Percentiles rank a stretch among this genome's conserved stretches.
These are phyloP conservation scores for Quercus variabilis DNA, from an alignment of 306 rosid genomes.

Conservation along the genomic window DNA sequence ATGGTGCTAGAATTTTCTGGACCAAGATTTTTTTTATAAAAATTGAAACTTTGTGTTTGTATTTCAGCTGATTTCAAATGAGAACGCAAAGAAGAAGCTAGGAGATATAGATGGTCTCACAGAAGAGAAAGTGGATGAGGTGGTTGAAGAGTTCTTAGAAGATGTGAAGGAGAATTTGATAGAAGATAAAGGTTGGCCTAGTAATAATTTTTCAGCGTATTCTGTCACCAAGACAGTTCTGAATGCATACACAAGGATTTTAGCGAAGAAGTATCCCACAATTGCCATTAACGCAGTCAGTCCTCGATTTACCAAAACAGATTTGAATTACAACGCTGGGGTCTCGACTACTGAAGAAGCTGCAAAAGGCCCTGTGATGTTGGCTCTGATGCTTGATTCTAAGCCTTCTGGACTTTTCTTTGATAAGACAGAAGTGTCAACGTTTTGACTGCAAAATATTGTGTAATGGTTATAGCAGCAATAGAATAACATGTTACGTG, in stretches of 20 bases:
- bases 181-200: neutral
- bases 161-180: neutral
- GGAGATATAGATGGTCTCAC: neutral
- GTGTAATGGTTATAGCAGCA: neutral
- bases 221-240: neutral
- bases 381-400: neutral
- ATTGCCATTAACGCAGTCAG: neutral
- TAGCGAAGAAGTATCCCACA: neutral
- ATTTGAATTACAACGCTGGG: neutral
- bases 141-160: neutral
- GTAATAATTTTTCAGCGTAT: neutral
- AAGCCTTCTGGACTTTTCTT: neutral
- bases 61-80: neutral
- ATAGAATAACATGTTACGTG: no score
- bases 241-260: neutral
- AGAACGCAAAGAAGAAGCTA: neutral
- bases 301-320: neutral
- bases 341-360: neutral
- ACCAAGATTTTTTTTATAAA: no score
- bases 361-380: neutral
- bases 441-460: neutral
- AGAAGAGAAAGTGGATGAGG: constrained; percentile 6
- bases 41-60: neutral
- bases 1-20: no score
- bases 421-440: neutral